Percentiles rank a stretch among this genome's conserved stretches.
phyloP scores from a whole-genome alignment of 345 rosid genomes.

The Pugionium dolabratum region DNA sequence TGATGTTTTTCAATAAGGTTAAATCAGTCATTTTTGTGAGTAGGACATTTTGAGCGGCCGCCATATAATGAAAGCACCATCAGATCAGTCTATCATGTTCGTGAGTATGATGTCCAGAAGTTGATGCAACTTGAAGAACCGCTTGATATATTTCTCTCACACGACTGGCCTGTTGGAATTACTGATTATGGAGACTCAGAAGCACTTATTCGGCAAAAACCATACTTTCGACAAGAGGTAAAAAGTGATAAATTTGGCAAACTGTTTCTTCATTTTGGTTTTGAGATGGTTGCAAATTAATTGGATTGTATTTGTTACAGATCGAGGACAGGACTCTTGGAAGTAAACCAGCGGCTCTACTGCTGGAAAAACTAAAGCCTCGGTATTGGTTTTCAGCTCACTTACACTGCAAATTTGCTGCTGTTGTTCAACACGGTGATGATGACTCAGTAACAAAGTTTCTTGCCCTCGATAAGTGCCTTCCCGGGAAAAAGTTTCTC shows the following conservation, averaged over 20 bases:
- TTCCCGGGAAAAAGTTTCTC: slow-evolving; percentile 68
- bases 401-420: slow-evolving; percentile 86
- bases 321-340: slow-evolving; percentile 69
- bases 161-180: slow-evolving; percentile 94
- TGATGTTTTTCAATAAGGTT: slow-evolving; percentile 6
- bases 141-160: slow-evolving; percentile 86
- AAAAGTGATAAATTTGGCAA: neutral
- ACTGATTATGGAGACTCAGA: slow-evolving; percentile 75
- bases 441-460: slow-evolving; percentile 77
- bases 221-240: slow-evolving; percentile 69
- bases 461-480: slow-evolving; percentile 90
- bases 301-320: slow-evolving; percentile 40
- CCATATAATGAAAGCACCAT: slow-evolving; percentile 69
- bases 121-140: slow-evolving; percentile 83
- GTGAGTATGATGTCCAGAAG: slow-evolving; percentile 88
- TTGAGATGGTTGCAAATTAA: slow-evolving; percentile 7
- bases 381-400: slow-evolving; percentile 95
- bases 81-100: slow-evolving; percentile 83
- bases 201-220: slow-evolving; percentile 61
- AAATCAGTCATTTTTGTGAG: slow-evolving; percentile 25
- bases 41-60: slow-evolving; percentile 88
- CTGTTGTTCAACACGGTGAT: slow-evolving; percentile 77
- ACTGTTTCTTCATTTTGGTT: slow-evolving; percentile 11
- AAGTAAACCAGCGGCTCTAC: slow-evolving; percentile 82
- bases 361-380: slow-evolving; percentile 77